phyloP scores from a whole-genome alignment of 768 basidiomycete genomes.

The Daedaleopsis nitida region DNA sequence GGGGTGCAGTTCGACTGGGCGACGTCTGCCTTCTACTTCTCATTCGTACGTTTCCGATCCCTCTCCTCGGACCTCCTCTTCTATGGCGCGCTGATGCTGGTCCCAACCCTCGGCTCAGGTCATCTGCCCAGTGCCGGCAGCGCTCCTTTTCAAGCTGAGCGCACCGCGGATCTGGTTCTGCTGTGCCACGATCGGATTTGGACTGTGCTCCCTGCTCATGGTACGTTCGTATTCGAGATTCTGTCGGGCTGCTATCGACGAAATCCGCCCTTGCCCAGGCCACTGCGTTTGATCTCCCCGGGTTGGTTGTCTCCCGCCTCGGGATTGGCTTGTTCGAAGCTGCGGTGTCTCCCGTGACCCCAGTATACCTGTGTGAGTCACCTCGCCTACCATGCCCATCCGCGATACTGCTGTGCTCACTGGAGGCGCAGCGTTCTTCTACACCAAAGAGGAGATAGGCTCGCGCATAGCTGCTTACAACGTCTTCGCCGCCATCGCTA shows the following conservation, averaged over 20 bases:
- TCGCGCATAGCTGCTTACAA: conserved; percentile 82
- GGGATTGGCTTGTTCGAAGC: conserved; percentile 72
- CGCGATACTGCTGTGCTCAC: no score
- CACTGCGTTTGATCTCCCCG: conserved; percentile 55
- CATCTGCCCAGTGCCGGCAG: conserved; percentile 68
- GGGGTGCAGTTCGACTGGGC: conserved; percentile 77
- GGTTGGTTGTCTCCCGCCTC: conserved; percentile 55
- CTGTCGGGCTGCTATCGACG: no score
- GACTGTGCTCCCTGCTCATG: conserved; percentile 70
- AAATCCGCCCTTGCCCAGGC: conserved; percentile 39
- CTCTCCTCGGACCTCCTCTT: background rate
- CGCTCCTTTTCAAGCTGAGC: conserved; percentile 63
- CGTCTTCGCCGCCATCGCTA: conserved; percentile 81
- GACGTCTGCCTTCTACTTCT: conserved; percentile 75
- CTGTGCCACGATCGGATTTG: conserved; percentile 69
- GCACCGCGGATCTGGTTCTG: conserved; percentile 72
- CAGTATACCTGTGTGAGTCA: conserved; percentile 68
- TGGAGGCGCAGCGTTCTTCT: conserved; percentile 60
- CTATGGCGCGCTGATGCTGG: background rate
- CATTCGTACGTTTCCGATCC: conserved; percentile 64
- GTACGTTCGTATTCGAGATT: conserved; percentile 32
- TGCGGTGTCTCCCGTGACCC: conserved; percentile 70
- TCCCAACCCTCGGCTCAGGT: conserved; percentile 45
- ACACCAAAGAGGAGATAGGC: conserved; percentile 75
- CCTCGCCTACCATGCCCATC: conserved; percentile 48